Conservation (phyloP, 2,329 filamentous ascomycete genomes). For the Falciphora oryzae region DNA sequence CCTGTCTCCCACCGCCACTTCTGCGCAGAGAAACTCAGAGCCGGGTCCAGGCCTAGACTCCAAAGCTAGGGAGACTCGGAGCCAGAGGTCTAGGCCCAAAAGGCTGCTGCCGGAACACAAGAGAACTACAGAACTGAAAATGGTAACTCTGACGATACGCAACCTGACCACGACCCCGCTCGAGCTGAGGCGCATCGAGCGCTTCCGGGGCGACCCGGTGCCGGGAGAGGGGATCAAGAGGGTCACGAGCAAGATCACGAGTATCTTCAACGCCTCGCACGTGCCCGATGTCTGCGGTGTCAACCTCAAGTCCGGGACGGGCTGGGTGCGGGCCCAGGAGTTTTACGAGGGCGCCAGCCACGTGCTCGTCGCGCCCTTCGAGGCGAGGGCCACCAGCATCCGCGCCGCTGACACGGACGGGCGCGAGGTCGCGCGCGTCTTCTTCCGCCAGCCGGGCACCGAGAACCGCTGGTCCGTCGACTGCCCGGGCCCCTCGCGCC, state of each 20-base stretch:
- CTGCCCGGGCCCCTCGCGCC: constrained; percentile 55
- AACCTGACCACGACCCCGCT: constrained; percentile 74
- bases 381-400: constrained; percentile 57
- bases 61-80: neutral
- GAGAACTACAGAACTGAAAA: constrained; percentile 20
- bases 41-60: neutral
- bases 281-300: constrained; percentile 14
- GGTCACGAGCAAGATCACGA: constrained; percentile 28
- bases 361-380: constrained; percentile 63
- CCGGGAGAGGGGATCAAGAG: constrained; percentile 24
- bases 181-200: constrained; percentile 66
- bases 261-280: constrained; percentile 37
- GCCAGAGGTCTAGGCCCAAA: neutral
- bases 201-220: constrained; percentile 53
- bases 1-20: too few relatives aligned
- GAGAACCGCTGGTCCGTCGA: constrained; percentile 64
- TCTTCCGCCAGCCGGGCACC: constrained; percentile 55
- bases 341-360: constrained; percentile 49
- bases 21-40: too few relatives aligned
- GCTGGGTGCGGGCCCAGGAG: constrained; percentile 18
- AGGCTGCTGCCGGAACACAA: neutral
- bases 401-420: constrained; percentile 47
- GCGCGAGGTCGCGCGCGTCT: constrained; percentile 66
- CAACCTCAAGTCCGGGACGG: constrained; percentile 13
- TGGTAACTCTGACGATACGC: constrained; percentile 63